A percentile compares a stretch with the other conserved stretches of the same genome.
Evolutionary conservation across 2,329 filamentous ascomycete species (phyloP).

Genomic region (Fusarium circinatum): DNA sequence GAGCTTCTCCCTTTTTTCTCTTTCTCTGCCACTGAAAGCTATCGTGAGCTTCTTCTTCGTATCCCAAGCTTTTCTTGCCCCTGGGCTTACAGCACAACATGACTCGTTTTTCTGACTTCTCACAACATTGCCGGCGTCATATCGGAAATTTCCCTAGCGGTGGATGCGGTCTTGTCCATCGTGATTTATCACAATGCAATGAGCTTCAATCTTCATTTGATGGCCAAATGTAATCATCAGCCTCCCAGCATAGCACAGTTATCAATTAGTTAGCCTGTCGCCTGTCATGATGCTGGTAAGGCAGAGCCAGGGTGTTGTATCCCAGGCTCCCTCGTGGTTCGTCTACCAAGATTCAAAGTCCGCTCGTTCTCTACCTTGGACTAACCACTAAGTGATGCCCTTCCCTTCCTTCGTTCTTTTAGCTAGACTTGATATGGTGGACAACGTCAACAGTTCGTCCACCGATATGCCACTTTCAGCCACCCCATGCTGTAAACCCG

Average conservation of each 20-base stretch:
- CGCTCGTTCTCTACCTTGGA: neutral
- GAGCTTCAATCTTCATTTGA: neutral
- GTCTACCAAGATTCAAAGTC: neutral
- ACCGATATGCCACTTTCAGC: constrained; percentile 7
- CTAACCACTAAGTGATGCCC: too few relatives aligned
- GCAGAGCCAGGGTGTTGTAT: constrained; percentile 4
- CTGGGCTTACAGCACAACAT: constrained; percentile 14
- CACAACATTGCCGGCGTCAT: neutral
- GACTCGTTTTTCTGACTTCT: constrained; percentile 22
- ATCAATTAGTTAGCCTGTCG: neutral
- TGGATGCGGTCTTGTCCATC: constrained; percentile 10
- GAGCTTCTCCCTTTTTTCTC: neutral
- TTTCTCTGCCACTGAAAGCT: neutral
- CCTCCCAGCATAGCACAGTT: neutral
- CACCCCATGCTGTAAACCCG: constrained; percentile 13
- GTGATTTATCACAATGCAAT: constrained; percentile 10
- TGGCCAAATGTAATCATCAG: neutral
- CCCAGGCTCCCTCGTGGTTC: constrained; percentile 12
- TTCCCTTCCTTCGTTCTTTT: neutral
- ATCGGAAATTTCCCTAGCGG: constrained; percentile 30
- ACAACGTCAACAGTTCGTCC: constrained; percentile 1
- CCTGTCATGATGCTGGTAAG: constrained; percentile 8
- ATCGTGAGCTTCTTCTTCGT: neutral
- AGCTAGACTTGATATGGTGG: constrained; percentile 18
- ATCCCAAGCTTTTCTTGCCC: constrained; percentile 3